Base-by-base conservation (phyloP, 1,139 yeast species). In the Wickerhamiella pararugosa region DNA sequence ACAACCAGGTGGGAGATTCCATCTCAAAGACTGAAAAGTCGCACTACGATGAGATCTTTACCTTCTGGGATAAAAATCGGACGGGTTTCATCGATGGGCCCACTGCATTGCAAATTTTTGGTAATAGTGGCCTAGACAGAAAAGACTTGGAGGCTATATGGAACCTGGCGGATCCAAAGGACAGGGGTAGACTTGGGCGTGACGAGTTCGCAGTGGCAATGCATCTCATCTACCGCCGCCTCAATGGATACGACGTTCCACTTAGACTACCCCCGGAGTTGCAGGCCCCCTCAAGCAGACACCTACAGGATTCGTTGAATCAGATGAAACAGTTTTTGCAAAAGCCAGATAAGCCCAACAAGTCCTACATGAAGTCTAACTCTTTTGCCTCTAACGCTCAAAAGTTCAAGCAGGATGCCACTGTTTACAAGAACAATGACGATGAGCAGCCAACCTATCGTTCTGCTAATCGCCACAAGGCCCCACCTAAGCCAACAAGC, bases 171-270 rank as follows among this genome's bases (percentile, higher is more conserved):
- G 97, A 90, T 58, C 76, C 90, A 47, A 81, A 83, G 51, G 84
- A 87, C 60, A 73, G 84, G 42, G 97, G 96, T 11, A 73, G 71
- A 41, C 82, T 90, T 53, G 73, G 84, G 42, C 75, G 73, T 53
- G 73, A 78, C 53, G 98, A 90, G 61, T 90, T 90, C 61, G 78
- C 94, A 2, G 90, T 90, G 53, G 97, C 98, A 5, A 80, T 90
- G 80, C 92, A 80, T 59, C 71, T 92, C 54, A 93, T 92, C 32
- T 92, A 86, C 60, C 79, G 80, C 60, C 76, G 75, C 50, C 69
- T 86, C 49, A 73, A 83, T 6, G 97, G 97, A 29, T 72, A 71
- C 40, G 75, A 72, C 7, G 68, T 90, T 50, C 98, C 98, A 1
- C 73, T 76, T n/a, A 49, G 62, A 10, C 55, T 66, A 21, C 70